Evolutionary conservation across 768 basidiomycete genomes (phyloP), one percentile per base, ranked within the genome.

Genomic region (Russula emetica): DNA sequence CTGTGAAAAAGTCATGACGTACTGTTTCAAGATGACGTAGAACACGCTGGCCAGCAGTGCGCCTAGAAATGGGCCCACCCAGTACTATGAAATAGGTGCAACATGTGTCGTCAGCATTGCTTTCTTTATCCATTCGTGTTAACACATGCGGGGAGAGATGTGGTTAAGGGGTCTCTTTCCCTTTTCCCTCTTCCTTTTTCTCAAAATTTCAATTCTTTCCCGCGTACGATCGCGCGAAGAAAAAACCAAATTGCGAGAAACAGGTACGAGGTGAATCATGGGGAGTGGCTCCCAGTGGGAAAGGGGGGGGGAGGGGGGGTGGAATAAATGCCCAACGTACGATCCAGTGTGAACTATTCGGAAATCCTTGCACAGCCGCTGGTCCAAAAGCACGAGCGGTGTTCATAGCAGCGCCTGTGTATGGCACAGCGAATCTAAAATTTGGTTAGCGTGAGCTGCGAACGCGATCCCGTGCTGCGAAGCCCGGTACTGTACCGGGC

Each of bases 321-420:
- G 44, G 5, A 44, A n/a, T 42, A 22, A 45, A 22, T n/a, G 8
- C 42, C 22, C n/a, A 40, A 76, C 83, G 38, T 73, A 86, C 86
- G 63, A 87, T 78, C 87, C 85, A 88, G 45, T 88, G 87, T 6
- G 75, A 62, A 24, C 71, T 65, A 53, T 74, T 69, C 16, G 79
- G 77, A 69, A 88, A 88, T 22, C 83, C 81, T n/a, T 82, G 79
- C 42, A 88, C 76, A 2, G 83, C 85, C 5, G 88, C 85, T 1
- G 88, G 87, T 3, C 87, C 87, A 71, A 88, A 88, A 0, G 87
- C 72, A 60, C 87, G 80, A 14, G 87, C 87, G 6, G 85, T 82
- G 69, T 89, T 89, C 82, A 86, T 85, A 22, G 77, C 78, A 5
- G 83, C 86, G 7, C 86, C 85, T 0, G 86, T 88, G 70, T 83